phyloP scores from a whole-genome alignment of 2,329 filamentous ascomycete genomes.

The Aspergillus fumigatus region DNA sequence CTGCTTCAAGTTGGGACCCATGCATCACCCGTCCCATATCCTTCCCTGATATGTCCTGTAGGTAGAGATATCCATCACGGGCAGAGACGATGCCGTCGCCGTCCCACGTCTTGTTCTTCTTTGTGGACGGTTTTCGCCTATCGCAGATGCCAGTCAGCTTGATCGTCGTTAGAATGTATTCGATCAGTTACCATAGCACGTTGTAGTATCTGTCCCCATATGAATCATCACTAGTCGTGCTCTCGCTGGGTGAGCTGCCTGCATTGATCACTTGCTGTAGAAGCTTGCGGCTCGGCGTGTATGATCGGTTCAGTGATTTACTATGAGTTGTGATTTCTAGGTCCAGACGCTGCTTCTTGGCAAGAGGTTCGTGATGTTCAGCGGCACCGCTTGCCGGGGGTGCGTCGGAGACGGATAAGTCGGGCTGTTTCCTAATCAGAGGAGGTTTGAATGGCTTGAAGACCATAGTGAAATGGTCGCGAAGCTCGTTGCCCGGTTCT shows the following conservation, averaged over 20 bases:
- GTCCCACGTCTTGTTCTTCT: conserved; percentile 76
- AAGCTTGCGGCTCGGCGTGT: conserved; percentile 23
- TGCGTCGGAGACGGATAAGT: background rate
- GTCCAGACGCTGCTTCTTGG: conserved; percentile 36
- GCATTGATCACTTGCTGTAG: conserved; percentile 29
- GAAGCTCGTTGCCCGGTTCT: background rate
- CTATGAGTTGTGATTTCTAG: conserved; percentile 11
- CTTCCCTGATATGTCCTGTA: conserved; percentile 60
- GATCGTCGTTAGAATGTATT: background rate
- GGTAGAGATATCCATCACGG: conserved; percentile 52
- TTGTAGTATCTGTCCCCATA: conserved; percentile 41
- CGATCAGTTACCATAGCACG: conserved; percentile 41
- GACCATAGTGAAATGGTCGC: conserved; percentile 28
- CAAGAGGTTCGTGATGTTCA: conserved; percentile 15
- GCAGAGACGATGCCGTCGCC: conserved; percentile 64
- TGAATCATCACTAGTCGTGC: conserved; percentile 4
- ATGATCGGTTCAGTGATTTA: conserved; percentile 6
- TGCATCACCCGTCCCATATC: conserved; percentile 57
- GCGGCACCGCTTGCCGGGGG: conserved; percentile 2
- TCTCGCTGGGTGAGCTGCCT: conserved; percentile 7
- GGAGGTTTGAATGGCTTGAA: conserved; percentile 46
- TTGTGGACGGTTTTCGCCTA: conserved; percentile 64
- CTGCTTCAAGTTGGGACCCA: conserved; percentile 54
- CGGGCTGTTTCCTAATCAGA: conserved; percentile 33
- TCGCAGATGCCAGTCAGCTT: conserved; percentile 7